Conservation (phyloP, 495 filamentous ascomycete species). For the Aspergillus bertholletiae region DNA sequence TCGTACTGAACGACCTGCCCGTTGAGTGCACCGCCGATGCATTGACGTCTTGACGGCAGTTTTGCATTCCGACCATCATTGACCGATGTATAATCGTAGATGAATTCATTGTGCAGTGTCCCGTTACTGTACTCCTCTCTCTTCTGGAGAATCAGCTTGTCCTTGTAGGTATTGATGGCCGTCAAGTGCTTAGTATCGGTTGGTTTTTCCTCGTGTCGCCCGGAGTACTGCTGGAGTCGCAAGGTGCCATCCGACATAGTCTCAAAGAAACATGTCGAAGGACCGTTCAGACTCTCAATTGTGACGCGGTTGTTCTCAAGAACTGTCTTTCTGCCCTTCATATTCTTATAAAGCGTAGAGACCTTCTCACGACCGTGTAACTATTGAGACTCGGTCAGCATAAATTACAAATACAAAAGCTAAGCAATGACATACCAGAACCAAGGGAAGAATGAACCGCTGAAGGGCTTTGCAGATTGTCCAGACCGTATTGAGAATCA, state of each 20-base stretch:
- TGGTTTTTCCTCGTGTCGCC: conserved; percentile 40
- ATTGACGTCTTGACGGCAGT: conserved; percentile 43
- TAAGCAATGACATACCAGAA: conserved; percentile 29
- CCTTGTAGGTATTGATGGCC: conserved; percentile 43
- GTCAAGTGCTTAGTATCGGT: conserved; percentile 32
- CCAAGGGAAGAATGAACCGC: conserved; percentile 43
- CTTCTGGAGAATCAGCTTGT: conserved; percentile 41
- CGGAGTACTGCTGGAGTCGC: conserved; percentile 42
- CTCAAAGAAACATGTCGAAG: conserved; percentile 37
- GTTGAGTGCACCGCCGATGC: conserved; percentile 39
- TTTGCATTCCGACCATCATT: conserved; percentile 14
- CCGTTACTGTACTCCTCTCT: conserved; percentile 41
- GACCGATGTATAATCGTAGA: conserved; percentile 41
- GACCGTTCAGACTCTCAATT: conserved; percentile 39
- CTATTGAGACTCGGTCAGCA: background rate
- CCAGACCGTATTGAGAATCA: conserved; percentile 47
- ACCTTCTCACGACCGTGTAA: conserved; percentile 44
- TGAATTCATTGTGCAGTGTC: conserved; percentile 43
- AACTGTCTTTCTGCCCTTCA: conserved; percentile 39
- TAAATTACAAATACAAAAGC: background rate
- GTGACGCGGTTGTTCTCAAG: conserved; percentile 41
- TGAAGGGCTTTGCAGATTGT: conserved; percentile 40
- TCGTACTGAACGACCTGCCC: conserved; percentile 50
- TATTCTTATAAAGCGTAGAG: conserved; percentile 36
- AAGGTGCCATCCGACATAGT: conserved; percentile 28